Conservation (phyloP, 805 yeast genomes). For the Yarrowia sp. region DNA sequence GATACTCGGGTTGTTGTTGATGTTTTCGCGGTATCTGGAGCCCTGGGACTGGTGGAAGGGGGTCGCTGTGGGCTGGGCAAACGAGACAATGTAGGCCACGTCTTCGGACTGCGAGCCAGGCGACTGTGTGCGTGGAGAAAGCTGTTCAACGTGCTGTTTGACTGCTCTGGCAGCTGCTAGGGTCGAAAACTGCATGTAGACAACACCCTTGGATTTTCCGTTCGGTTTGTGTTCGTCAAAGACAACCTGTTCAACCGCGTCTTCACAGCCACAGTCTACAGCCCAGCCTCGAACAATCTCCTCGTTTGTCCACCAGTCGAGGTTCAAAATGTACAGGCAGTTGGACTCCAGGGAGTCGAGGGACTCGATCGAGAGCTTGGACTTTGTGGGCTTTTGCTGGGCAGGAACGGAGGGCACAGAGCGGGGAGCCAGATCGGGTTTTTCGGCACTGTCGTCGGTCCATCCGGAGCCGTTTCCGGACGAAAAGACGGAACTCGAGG, state of each 20-base stretch:
- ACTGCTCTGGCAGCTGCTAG: slow-evolving; percentile 39
- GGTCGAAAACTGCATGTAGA: slow-evolving; percentile 41
- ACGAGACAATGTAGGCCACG: slow-evolving; percentile 39
- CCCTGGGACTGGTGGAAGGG: slow-evolving; percentile 23
- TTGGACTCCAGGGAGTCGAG: slow-evolving; percentile 19
- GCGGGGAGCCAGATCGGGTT: slow-evolving; percentile 11
- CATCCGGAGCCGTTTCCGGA: not conserved
- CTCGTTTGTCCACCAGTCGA: slow-evolving; percentile 45
- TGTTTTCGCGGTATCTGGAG: slow-evolving; percentile 24
- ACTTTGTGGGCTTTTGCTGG: slow-evolving; percentile 5
- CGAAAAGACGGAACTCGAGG: slow-evolving; percentile 1
- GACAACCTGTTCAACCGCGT: slow-evolving; percentile 36
- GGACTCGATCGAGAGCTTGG: slow-evolving; percentile 13
- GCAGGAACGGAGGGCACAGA: slow-evolving; percentile 9
- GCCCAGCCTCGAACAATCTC: slow-evolving; percentile 44
- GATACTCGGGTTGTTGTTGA: slow-evolving; percentile 26
- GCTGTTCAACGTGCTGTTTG: slow-evolving; percentile 38
- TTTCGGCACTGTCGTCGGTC: slow-evolving; percentile 5
- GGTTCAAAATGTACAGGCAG: slow-evolving; percentile 37
- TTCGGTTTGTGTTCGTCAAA: slow-evolving; percentile 45
- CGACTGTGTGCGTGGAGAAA: slow-evolving; percentile 39
- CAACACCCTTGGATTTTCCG: slow-evolving; percentile 44
- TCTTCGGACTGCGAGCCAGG: slow-evolving; percentile 30
- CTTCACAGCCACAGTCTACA: slow-evolving; percentile 37
- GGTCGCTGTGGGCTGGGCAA: slow-evolving; percentile 41